Base-by-base conservation (phyloP, 352 stramenopile species). In the Phytophthora quininea region DNA sequence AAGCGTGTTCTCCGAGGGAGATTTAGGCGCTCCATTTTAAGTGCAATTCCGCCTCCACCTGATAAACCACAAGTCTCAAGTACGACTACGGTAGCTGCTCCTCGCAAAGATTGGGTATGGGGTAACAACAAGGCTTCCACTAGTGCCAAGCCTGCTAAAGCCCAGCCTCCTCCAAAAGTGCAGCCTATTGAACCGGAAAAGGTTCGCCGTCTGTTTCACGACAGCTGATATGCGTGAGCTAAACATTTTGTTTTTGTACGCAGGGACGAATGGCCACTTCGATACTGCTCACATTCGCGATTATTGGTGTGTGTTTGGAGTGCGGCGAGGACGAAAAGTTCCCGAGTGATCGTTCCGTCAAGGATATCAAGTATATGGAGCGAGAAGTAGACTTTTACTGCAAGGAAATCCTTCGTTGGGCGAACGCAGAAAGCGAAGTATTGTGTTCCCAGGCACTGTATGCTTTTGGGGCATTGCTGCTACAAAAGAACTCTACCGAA, bases 321-420 rank as follows among this genome's bases (percentile, higher is more conserved):
- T 74, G 66, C 49, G 65, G 56, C 35, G 65, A 74, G n/a, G 48
- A 73, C n/a, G 24, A 52, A 19, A 35, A 64, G 4, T 62, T 74
- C 56, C 29, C 58, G 8, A 57, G 30, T 12, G 46, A 66, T 24
- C 58, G 54, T 43, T 40, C 37, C 2, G 52, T 54, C 11, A 73
- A 73, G 43, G 55, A 68, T 10, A 46, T 88, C 45, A 73, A 79
- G 54, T 75, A 77, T 37, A 66, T 92, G 55, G 84, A 89, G 43
- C 79, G 85, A 11, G 84, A 93, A 31, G 58, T 90, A 11, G 77
- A 91, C 7, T 92, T 90, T 71, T 95, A 90, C 53, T 88, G 77
- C 62, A 92, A 90, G 37, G 87, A 95, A 58, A 81, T 95, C 57
- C 40, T 68, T 31, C 74, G 71, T 4, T 55, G 82, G 48, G 72